Conservation (phyloP, 169 alveolate species). For the Plasmodium cynomolgi region DNA sequence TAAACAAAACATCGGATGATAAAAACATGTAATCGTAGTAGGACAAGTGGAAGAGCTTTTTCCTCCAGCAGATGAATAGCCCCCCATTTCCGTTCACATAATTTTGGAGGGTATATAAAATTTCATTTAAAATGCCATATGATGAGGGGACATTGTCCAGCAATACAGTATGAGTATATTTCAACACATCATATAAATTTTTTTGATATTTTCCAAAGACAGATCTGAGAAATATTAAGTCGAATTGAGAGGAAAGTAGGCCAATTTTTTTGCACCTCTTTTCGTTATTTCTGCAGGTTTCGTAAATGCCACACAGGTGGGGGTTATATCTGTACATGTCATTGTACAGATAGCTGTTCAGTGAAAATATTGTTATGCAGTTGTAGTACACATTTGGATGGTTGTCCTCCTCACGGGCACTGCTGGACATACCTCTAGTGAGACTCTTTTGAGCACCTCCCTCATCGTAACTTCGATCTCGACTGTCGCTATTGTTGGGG, state of each 20-base stretch:
- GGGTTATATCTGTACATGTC: slow-evolving; percentile 67
- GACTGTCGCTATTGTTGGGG: background rate
- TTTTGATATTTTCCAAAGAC: slow-evolving; percentile 72
- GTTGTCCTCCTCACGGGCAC: background rate
- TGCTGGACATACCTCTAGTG: background rate
- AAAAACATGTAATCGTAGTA: slow-evolving; percentile 69
- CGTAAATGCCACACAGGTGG: slow-evolving; percentile 58
- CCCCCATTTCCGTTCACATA: slow-evolving; percentile 72
- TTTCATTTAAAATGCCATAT: slow-evolving; percentile 31
- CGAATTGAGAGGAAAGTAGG: slow-evolving; percentile 39
- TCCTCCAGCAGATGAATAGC: slow-evolving; percentile 62
- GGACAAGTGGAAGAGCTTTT: slow-evolving; percentile 43
- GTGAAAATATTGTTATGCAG: slow-evolving; percentile 57
- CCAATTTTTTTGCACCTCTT: slow-evolving; percentile 48
- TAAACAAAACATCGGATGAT: slow-evolving; percentile 60
- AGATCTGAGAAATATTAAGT: slow-evolving; percentile 70
- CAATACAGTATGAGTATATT: slow-evolving; percentile 57
- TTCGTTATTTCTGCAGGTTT: slow-evolving; percentile 61
- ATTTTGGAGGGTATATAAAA: slow-evolving; percentile 37
- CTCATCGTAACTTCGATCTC: background rate
- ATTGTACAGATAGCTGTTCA: slow-evolving; percentile 56
- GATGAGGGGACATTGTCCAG: slow-evolving; percentile 55
- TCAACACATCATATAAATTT: slow-evolving; percentile 39
- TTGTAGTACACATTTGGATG: slow-evolving; percentile 7
- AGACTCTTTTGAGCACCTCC: background rate